A percentile compares a stretch with the other conserved stretches of the same genome.
Evolutionary conservation across 306 rosid genomes (phyloP).

Genomic region (Pyrus pyrifolia): DNA sequence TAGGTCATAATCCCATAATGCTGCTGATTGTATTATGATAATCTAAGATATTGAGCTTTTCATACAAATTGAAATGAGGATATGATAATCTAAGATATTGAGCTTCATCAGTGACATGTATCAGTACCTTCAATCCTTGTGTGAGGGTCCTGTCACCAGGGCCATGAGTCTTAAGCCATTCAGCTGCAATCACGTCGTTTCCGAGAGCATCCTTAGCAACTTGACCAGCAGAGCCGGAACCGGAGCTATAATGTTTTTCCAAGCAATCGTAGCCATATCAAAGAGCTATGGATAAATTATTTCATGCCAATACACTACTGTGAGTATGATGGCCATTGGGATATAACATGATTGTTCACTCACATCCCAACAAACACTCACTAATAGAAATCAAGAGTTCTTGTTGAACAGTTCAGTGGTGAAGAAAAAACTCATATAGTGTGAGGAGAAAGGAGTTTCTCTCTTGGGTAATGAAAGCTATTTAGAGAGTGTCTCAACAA

Average conservation of each 20-base stretch:
- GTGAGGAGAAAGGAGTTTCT: not conserved
- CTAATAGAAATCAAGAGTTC: not conserved
- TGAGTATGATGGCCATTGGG: not conserved
- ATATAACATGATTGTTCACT: not conserved
- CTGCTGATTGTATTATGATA: not conserved
- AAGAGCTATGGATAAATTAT: not conserved
- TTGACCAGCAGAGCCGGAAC: slow-evolving; percentile 36
- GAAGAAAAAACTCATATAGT: not conserved
- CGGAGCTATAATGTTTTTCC: slow-evolving; percentile 35
- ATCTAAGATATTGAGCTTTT: too few species aligned
- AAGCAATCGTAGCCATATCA: not conserved
- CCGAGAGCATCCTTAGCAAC: slow-evolving; percentile 88
- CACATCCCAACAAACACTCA: not conserved
- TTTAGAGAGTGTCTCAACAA: not conserved
- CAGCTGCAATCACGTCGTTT: slow-evolving; percentile 64
- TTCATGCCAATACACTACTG: not conserved
- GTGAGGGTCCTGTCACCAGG: slow-evolving; percentile 91
- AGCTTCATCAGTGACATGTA: not conserved
- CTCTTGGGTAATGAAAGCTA: not conserved
- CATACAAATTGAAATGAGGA: not conserved
- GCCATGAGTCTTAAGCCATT: slow-evolving; percentile 83
- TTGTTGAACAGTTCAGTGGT: not conserved
- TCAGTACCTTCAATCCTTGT: slow-evolving; percentile 75
- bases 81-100: not conserved
- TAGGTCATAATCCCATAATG: not conserved